Base-by-base conservation (phyloP, 192 early-diverging fungal genomes). In the Rhizophagus prolifer region DNA sequence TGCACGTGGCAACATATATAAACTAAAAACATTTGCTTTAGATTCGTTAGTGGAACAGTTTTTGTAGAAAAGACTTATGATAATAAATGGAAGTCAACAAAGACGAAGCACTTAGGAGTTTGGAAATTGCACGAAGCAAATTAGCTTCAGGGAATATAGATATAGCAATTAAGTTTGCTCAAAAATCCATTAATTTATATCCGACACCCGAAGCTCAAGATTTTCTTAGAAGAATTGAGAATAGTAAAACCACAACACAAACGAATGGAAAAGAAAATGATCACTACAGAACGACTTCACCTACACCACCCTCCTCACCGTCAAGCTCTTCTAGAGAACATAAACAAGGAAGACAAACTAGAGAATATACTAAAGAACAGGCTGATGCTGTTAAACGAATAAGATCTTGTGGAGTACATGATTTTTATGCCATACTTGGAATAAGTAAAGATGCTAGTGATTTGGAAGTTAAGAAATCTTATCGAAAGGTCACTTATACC, bases 401-500 rank as follows among this genome's bases (percentile, higher is more conserved):
- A 59, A 87, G 92, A 63, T 83, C 84, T 9, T 91, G 86, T 64
- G 92, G 93, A 28, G 77, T 80, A 13, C 30, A 63, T 25, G 94
- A 98, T 81, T 94, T 94, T 75, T 98, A 97, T 80, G 89, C 87
- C 19, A 86, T 97, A 10, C 84, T 98, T 10, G 90, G 91, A 12
- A 81, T 97, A 60, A 86, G 87, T 28, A 95, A 94, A 79, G 81
- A 85, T 36, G 95, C 91, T 59, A 86, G 89, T 16, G 94, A 95
- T 19, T 80, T 76, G 3, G 95, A 96, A 72, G 91, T 98, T 25
- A 97, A 96, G 80, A 96, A 95, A 84, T 92, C 97, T 25, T 98
- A 98, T 84, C 86, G 96, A 77, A 96, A 96, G 90, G 93, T 94
- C 61, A 58, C 21, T 30, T 23, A 63, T 23, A 7, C 16, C 7